Evolutionary conservation across 305 asterid species (phyloP).

Genomic region (Lippia alba): DNA sequence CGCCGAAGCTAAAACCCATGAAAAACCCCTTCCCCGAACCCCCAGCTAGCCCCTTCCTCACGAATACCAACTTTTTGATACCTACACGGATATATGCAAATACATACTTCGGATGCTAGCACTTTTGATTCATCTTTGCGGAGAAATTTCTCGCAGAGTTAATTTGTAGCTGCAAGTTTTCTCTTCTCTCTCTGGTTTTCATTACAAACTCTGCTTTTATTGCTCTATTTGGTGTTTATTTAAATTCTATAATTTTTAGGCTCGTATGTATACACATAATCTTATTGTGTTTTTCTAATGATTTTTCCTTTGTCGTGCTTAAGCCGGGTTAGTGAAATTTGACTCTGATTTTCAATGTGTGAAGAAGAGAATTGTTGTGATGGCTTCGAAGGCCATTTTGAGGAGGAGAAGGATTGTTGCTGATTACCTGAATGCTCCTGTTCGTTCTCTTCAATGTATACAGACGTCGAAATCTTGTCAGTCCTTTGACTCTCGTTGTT

Average conservation of each 20-base stretch:
- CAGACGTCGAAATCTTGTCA: slow-evolving; percentile 45
- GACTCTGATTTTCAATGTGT: slow-evolving; percentile 41
- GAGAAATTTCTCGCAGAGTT: too few species aligned
- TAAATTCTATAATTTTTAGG: neutral
- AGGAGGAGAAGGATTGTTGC: slow-evolving; percentile 58
- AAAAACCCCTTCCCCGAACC: too few species aligned
- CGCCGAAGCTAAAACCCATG: too few species aligned
- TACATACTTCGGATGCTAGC: too few species aligned
- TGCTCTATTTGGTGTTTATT: neutral
- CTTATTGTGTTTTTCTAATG: slow-evolving; percentile 1
- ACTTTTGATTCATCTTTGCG: too few species aligned
- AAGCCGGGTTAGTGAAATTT: slow-evolving; percentile 39
- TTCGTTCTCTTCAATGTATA: slow-evolving; percentile 46
- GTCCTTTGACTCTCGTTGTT: slow-evolving; percentile 38
- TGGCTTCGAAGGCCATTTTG: slow-evolving; percentile 75
- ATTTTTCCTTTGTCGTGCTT: slow-evolving; percentile 29
- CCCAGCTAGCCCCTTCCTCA: too few species aligned
- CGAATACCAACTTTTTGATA: too few species aligned
- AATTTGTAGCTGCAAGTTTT: too few species aligned
- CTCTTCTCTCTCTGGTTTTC: too few species aligned
- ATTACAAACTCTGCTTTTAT: neutral
- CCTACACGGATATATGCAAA: neutral
- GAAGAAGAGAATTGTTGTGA: slow-evolving; percentile 39
- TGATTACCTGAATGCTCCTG: slow-evolving; percentile 55
- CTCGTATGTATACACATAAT: neutral